Conservation (phyloP, 2,329 filamentous ascomycete genomes). For the Drechslerella coelobrocha region DNA sequence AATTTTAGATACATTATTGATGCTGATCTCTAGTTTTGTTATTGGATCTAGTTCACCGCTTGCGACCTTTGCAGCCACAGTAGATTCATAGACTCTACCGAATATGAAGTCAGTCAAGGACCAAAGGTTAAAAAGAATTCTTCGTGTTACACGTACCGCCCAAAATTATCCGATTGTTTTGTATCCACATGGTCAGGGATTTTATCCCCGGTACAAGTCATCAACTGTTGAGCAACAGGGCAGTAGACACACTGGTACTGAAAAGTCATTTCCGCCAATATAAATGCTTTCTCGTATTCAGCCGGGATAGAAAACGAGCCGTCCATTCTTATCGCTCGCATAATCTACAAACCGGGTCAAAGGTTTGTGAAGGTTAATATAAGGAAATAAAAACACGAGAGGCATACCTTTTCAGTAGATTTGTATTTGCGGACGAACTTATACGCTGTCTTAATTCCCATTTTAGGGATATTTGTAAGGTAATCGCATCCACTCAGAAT, state of each 20-base stretch:
- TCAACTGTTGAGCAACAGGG: conserved; percentile 72
- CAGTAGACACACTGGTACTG: conserved; percentile 95
- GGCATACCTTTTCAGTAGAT: conserved; percentile 75
- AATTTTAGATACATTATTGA: conserved; percentile 56
- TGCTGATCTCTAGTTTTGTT: conserved; percentile 66
- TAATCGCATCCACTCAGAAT: conserved; percentile 98
- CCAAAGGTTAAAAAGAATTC: background rate
- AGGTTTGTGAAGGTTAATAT: background rate
- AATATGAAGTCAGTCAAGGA: background rate
- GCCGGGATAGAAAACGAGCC: conserved; percentile 81
- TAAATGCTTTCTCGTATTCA: conserved; percentile 81
- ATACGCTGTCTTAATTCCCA: conserved; percentile 93
- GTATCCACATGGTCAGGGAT: conserved; percentile 64
- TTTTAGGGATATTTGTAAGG: conserved; percentile 78
- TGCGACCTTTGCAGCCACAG: conserved; percentile 76
- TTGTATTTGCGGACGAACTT: conserved; percentile 89
- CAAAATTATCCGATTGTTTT: conserved; percentile 76
- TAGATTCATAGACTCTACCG: conserved; percentile 57
- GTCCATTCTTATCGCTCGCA: conserved; percentile 86
- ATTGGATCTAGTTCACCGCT: conserved; percentile 85
- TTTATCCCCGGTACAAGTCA: conserved; percentile 70
- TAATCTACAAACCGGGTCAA: conserved; percentile 52
- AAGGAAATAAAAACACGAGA: background rate
- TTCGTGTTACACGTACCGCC: conserved; percentile 65
- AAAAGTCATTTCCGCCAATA: conserved; percentile 89